Base-by-base conservation (phyloP, 1,139 yeast species). In the Candida labiduridarum region DNA sequence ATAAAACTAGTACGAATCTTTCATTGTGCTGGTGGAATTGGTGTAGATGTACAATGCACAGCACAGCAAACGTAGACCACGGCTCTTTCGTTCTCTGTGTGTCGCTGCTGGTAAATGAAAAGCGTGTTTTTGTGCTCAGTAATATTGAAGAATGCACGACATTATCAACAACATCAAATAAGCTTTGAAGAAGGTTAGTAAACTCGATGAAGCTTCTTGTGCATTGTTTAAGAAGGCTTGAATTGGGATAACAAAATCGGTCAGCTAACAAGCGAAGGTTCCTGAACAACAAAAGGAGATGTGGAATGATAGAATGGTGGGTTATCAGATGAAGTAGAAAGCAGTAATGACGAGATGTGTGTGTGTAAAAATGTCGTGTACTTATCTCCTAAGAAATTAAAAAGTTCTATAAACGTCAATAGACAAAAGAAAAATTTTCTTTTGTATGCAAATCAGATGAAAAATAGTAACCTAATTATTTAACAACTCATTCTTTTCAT, bases 131-230 rank as follows among this genome's bases (percentile, higher is more conserved):
- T 36, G 41, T 36, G 29, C 3, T 4, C 27, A 10, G 27, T 9
- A 18, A 18, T 15, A 36, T 36, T 36, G 41, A 36, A 36, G 27
- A 36, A 36, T 36, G 41, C 41, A 36, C 41, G 41, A 36, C 41
- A 18, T 15, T 2, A 7, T 36, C 41, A 34, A 34, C 16, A 34
- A 34, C 7, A 12, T 1, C n/a, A 35, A 15, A 12, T 6, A 7
- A 12, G 11, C 35, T 6, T 7, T 6, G 35, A 33, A 33, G 35
- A 12, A 33, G 35, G 35, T 33, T 33, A n/a, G 35, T 33, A 33
- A 14, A 33, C 35, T 14, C 14, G 15, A 14, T 11, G 11, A 33
- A 33, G 2, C 14, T n/a, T n/a, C 35, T n/a, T 33, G 15, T 12
- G 3, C 35, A 6, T 10, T 33, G 35, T 12, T 1, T 3, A 25